Conservation (phyloP, 805 yeast species). For the Schwanniomyces occidentalis region DNA sequence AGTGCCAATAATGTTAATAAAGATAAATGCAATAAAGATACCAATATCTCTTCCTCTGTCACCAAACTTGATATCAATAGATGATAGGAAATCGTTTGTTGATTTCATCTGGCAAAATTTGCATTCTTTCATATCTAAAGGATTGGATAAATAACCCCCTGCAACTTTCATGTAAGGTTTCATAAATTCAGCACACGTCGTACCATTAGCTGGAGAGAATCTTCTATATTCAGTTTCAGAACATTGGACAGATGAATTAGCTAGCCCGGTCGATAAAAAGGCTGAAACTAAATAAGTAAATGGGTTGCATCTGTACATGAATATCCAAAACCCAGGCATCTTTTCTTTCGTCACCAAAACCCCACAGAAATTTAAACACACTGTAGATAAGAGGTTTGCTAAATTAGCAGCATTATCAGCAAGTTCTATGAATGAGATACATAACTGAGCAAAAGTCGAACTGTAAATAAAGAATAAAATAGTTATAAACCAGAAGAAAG, state of each 20-base stretch:
- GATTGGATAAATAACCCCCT: slow-evolving; percentile 51
- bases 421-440: slow-evolving; percentile 29
- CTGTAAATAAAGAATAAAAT: slow-evolving; percentile 25
- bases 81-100: slow-evolving; percentile 61
- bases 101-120: slow-evolving; percentile 54
- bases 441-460: slow-evolving; percentile 29
- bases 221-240: slow-evolving; percentile 19
- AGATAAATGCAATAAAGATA: slow-evolving; percentile 42
- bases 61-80: slow-evolving; percentile 43
- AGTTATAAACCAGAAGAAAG: slow-evolving; percentile 34
- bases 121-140: slow-evolving; percentile 53
- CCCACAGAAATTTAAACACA: slow-evolving; percentile 40
- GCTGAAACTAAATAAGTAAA: slow-evolving; percentile 68
- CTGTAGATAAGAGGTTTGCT: slow-evolving; percentile 27
- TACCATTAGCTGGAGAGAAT: slow-evolving; percentile 22
- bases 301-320: slow-evolving; percentile 72
- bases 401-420: slow-evolving; percentile 37
- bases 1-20: slow-evolving; percentile 32
- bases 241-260: slow-evolving; percentile 39
- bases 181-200: slow-evolving; percentile 24
- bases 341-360: slow-evolving; percentile 30
- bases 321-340: slow-evolving; percentile 53
- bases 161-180: slow-evolving; percentile 28
- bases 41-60: slow-evolving; percentile 71
- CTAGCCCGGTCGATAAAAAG: slow-evolving; percentile 32